Base-by-base conservation (phyloP, 2,329 filamentous ascomycete species). In the Diaporthe vaccinii region DNA sequence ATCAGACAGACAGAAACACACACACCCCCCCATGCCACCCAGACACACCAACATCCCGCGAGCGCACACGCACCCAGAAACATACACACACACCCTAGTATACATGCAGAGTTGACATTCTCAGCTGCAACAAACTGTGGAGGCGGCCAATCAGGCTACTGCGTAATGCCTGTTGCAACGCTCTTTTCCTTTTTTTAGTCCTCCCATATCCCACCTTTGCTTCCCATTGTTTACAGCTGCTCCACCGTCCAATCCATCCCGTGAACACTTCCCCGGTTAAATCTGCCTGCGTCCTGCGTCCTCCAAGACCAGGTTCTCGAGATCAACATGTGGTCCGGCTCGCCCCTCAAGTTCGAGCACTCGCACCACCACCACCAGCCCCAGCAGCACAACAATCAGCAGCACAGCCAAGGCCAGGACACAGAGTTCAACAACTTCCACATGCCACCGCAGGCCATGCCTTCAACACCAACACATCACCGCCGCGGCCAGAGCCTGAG, bases 341-440 rank as follows among this genome's bases (percentile, higher is more conserved):
- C 73, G 17, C 68, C 74, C 53, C 73, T 76, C 57, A 76, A 76
- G 31, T 76, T 75, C 57, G 75, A 76, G 57, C 75, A 76, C 57
- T 57, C 73, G 49, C 74, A 76, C 31, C 75, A 75, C n/a, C 68
- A 67, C 25, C 71, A 73, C 14, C 70, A 55, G 5, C 61, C 39
- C 2, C 71, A 53, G 10, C 53, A 51, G 15, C 72, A 55, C 7
- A 10, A 28, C 3, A 31, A 46, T 1, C 61, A 65, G 22, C 46
- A 41, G 2, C 72, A 55, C 12, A 22, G 49, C 34, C 59, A 57
- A 51, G 69, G 59, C 34, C 74, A 75, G 39, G 59, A 57, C 44
- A 73, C 68, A 51, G 75, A 76, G 39, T 76, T 76, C 73, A 76
- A 69, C 57, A 65, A 74, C 46, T 76, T 76, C 69, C 75, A 76